Evolutionary conservation across 768 basidiomycete genomes (phyloP), one percentile per base, ranked within the genome.

Genomic region (Vararia minispora): DNA sequence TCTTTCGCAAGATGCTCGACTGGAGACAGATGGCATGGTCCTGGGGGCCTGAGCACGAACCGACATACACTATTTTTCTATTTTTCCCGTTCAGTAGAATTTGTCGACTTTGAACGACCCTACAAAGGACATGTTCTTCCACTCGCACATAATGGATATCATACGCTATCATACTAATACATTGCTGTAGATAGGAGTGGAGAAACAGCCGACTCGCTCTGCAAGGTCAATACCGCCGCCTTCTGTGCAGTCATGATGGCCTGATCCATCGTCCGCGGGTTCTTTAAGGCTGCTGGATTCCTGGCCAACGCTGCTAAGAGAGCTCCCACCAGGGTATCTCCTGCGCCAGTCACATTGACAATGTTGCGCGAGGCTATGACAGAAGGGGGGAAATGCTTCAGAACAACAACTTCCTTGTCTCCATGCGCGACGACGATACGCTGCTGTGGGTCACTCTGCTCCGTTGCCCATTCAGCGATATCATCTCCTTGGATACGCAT

Each of bases 341-440:
- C 92, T 1, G 87, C 91, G 1, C 94, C 94, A 0, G 92, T 97
- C 7, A 88, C 86, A 47, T 80, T 91, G 16, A 79, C 59, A 8
- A 64, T 49, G 18, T 55, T 50, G 12, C 55, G 53, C 5, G 46
- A 24, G 4, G 51, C 33, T 5, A 74, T 48, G 3, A 43, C 51
- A 8, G 71, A 58, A 12, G 86, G 66, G 9, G 85, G 74, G 55
- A 82, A 89, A 53, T 91, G 83, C 28, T 77, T 75, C 22, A 92
- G 33, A 5, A 85, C 67, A 6, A 88, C 52, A 4, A 70, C 58
- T 12, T 63, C 61, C 3, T 53, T 54, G 17, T 58, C 58, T 6
- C 72, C 73, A 20, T 61, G 68, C 16, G 66, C 67, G 12, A 84
- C 60, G 22, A 85, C 58, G 33, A 59, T 62, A 27, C 79, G 71